A percentile compares a stretch with the other conserved stretches of the same genome.
Evolutionary conservation across 2,329 filamentous ascomycete species (phyloP).

Genomic region (Fusarium concolor): DNA sequence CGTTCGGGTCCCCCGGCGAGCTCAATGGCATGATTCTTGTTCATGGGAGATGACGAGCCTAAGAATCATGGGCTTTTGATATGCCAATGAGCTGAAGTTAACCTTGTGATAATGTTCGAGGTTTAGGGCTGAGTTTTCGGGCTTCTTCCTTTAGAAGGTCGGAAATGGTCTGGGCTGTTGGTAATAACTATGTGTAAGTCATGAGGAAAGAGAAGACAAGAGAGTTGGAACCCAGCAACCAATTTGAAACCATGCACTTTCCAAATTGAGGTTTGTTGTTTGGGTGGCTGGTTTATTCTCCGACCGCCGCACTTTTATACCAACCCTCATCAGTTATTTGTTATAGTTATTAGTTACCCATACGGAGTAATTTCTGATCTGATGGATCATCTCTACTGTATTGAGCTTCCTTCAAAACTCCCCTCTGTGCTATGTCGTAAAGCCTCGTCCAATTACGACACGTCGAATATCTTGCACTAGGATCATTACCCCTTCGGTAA

Average conservation of each 20-base stretch:
- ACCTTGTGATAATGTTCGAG: conserved; percentile 7
- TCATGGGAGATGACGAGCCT: neutral
- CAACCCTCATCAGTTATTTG: neutral
- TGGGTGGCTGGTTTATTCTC: conserved; percentile 27
- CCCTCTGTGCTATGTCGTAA: neutral
- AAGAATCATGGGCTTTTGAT: conserved; percentile 2
- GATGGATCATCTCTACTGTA: neutral
- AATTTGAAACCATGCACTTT: conserved; percentile 9
- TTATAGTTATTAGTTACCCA: neutral
- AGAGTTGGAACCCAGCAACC: neutral
- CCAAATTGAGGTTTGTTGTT: conserved; percentile 9
- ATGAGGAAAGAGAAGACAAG: conserved; percentile 20
- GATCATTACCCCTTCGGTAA: conserved; percentile 35
- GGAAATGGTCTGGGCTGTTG: conserved; percentile 5
- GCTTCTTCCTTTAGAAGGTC: neutral
- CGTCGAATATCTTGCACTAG: conserved; percentile 17
- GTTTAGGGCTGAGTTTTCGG: conserved; percentile 9
- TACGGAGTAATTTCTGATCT: neutral
- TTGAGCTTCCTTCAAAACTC: neutral
- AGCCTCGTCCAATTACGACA: conserved; percentile 17
- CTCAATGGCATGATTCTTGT: conserved; percentile 4
- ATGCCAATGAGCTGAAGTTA: neutral
- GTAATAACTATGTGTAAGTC: conserved; percentile 17
- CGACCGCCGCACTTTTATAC: conserved; percentile 10
- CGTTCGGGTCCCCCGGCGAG: conserved; percentile 4